Base-by-base conservation (phyloP, 2,329 filamentous ascomycete genomes). In the Monilinia fructigena region DNA sequence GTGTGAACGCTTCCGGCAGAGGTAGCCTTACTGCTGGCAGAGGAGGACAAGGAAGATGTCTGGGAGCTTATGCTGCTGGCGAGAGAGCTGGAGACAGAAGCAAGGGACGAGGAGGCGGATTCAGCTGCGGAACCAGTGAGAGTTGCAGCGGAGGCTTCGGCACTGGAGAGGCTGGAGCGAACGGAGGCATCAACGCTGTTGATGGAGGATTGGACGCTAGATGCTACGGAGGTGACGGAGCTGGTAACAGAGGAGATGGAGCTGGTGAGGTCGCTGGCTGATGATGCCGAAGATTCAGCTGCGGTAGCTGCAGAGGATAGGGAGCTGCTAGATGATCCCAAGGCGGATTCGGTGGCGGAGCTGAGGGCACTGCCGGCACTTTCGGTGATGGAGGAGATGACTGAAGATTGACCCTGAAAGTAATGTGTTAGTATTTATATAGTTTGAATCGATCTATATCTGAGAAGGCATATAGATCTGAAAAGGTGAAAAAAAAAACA, bases 361-460 rank as follows among this genome's bases (percentile, higher is more conserved):
- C 40, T 28, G 35, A 61, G 20, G 1, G 59, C 59, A 40, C 26
- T 55, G 35, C 11, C 18, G 20, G 62, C 62, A 20, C 28, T 23
- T 8, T 18, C 1, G 68, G 65, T 48, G 69, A 16, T 47, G 23
- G 65, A 52, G 18, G 66, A 42, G 23, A 12, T 18, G 26, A 58
- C 40, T 2, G 59, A 23, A 4, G 31, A 12, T 70, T 73, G 72
- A 8, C 65, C 71, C 71, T 72, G n/a, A 8, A 4, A 16, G 16
- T 31, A 1, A 10, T 0, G 14, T 40, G 63, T 65, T 65, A 65
- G 63, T 53, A 28, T 31, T 26, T 18, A 1, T 2, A 12, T 55
- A 4, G 26, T 16, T 11, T 8, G 26, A 3, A 0, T 23, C 10
- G 31, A 35, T 35, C 31, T 8, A 35, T 35, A 7, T 35, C 31